Conservation (phyloP, 176 grass and related monocot genomes). For the Bolboschoenus planiculmis region DNA sequence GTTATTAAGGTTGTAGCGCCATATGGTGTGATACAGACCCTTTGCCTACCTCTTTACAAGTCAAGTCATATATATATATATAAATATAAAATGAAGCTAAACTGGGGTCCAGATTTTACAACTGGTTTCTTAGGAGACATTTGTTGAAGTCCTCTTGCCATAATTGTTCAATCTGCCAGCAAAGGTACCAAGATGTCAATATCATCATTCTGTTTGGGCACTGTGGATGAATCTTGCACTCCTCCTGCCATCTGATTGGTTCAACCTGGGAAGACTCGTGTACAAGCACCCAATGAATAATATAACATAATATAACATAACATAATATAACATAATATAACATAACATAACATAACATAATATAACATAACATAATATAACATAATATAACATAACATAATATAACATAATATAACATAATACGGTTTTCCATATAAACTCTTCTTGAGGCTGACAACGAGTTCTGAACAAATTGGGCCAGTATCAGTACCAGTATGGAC, state of each 20-base stretch:
- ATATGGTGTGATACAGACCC: background rate
- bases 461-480: too few relatives aligned
- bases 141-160: background rate
- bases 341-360: too few relatives aligned
- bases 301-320: too few relatives aligned
- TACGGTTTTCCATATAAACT: too few relatives aligned
- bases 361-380: too few relatives aligned
- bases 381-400: too few relatives aligned
- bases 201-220: background rate
- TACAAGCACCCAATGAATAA: too few relatives aligned
- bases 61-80: too few relatives aligned
- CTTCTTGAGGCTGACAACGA: too few relatives aligned
- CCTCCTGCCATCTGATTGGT: background rate
- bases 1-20: background rate
- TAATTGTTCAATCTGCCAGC: background rate
- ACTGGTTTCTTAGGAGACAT: background rate
- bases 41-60: background rate
- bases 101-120: background rate
- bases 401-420: too few relatives aligned
- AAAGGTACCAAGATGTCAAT: constrained; percentile 1
- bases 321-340: too few relatives aligned
- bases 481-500: too few relatives aligned
- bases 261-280: background rate
- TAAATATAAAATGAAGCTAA: background rate
- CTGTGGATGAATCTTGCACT: background rate